Base-by-base conservation (phyloP, 2,329 filamentous ascomycete species). In the Aciculosporium take region DNA sequence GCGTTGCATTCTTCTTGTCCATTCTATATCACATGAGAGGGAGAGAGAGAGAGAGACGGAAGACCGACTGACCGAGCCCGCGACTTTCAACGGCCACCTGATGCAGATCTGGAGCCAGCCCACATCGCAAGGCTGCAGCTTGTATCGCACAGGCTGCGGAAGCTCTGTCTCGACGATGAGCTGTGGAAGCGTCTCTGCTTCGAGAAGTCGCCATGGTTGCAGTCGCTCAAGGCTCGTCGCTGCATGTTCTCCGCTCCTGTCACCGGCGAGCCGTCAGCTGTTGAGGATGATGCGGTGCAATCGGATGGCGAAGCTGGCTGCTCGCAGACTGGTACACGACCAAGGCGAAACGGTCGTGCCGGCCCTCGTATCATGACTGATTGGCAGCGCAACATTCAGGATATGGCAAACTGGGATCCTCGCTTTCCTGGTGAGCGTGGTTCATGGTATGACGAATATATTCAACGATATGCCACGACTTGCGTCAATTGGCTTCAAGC, bases 381-480 rank as follows among this genome's bases (percentile, higher is more conserved):
- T 17, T 32, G 24, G 15, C 42, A 27, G 31, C 53, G 50, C 23
- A 49, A 49, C 24, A 42, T 54, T 1, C 71, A 77, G 38, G 72
- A 84, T 43, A 66, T 83, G 53, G 79, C 79, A 4, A 85, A 85
- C 50, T 94, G 87, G 87, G 85, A 94, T 50, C 84, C 84, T 1
- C 76, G 75, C 0, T 86, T 81, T 48, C 74, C 78, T 0, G 65
- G 62, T 4, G 87, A 95, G 60, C 67, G 67, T 31, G 69, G 88
- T 17, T 77, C 83, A 37, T 95, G 86, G 81, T 94, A 94, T 57
- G 74, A 83, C 42, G 88, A 95, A 59, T 94, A 87, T 54, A 81
- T 93, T 47, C 84, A 88, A 40, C 73, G 88, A 27, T 72, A 88
- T 59, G 86, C 77, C 1, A 78, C 80, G 0, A 69, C 86, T n/a